Evolutionary conservation across 345 rosid species (phyloP).

Genomic region (Xanthoceras sorbifolium): DNA sequence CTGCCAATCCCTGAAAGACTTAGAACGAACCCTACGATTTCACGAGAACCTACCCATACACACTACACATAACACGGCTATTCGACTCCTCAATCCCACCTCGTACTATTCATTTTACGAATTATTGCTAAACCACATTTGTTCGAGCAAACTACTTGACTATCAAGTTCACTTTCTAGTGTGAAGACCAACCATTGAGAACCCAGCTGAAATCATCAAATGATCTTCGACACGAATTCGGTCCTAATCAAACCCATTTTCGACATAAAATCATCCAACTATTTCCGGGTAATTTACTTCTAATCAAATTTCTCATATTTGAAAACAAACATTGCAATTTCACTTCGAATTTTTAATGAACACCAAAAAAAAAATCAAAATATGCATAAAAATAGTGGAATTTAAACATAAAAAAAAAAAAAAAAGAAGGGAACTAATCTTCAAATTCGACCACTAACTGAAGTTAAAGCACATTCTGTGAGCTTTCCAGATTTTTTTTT

Average conservation of each 20-base stretch:
- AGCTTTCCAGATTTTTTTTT: not conserved
- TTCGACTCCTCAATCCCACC: not conserved
- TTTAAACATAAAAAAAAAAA: too few relatives aligned
- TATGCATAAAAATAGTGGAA: too few relatives aligned
- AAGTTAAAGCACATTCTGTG: not conserved
- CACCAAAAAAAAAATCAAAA: too few relatives aligned
- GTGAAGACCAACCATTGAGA: not conserved
- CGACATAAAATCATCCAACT: not conserved
- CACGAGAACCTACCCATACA: too few relatives aligned
- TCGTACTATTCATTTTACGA: not conserved
- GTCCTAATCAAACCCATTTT: not conserved
- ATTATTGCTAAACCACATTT: too few relatives aligned
- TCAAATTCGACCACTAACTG: not conserved
- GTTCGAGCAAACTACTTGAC: not conserved
- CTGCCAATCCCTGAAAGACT: too few relatives aligned
- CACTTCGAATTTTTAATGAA: too few relatives aligned
- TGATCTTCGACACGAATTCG: not conserved
- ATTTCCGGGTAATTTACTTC: not conserved
- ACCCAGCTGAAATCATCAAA: not conserved
- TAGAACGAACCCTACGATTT: too few relatives aligned
- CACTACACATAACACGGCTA: too few relatives aligned
- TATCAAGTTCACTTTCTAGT: too few relatives aligned
- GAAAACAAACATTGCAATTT: too few relatives aligned
- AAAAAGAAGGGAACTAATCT: not conserved
- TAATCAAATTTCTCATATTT: not conserved